Evolutionary conservation across 306 rosid genomes (phyloP).

Genomic region (Cicer bijugum): DNA sequence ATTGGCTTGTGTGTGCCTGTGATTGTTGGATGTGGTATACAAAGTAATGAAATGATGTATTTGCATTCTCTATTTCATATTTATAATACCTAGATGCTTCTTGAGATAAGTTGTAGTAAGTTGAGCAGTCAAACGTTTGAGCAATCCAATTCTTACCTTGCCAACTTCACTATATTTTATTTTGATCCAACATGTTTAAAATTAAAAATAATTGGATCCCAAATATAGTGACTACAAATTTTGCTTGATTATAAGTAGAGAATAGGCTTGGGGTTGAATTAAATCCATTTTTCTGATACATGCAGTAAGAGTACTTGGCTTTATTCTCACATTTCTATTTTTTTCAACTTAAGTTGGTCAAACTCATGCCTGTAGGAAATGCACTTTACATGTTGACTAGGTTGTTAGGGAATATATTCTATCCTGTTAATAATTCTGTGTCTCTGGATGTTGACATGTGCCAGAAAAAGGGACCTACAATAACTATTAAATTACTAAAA

Average conservation of each 20-base stretch:
- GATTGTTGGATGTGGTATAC: not conserved
- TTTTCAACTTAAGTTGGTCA: constrained; percentile 24
- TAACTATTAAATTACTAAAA: constrained; percentile 28
- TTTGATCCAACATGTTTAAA: not conserved
- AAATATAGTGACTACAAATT: not conserved
- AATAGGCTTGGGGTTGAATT: constrained; percentile 13
- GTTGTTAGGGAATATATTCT: constrained; percentile 34
- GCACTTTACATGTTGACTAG: not conserved
- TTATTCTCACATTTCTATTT: constrained; percentile 16
- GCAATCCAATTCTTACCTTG: not conserved
- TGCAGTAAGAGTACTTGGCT: not conserved
- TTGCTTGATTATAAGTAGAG: constrained; percentile 1
- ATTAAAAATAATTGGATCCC: not conserved
- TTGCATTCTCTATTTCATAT: constrained; percentile 14
- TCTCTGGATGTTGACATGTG: constrained; percentile 36
- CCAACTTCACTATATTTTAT: constrained; percentile 1
- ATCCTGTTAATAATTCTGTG: constrained; percentile 1
- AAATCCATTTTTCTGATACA: constrained; percentile 12
- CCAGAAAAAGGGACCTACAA: not conserved
- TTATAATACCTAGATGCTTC: constrained; percentile 7
- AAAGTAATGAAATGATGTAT: constrained; percentile 21
- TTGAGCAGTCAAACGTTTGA: constrained; percentile 13
- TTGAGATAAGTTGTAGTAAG: not conserved
- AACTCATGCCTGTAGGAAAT: constrained; percentile 14
- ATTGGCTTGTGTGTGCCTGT: constrained; percentile 4